Evolutionary conservation across 176 grass and related monocot genomes (phyloP).

Genomic region (Carex littledalei): DNA sequence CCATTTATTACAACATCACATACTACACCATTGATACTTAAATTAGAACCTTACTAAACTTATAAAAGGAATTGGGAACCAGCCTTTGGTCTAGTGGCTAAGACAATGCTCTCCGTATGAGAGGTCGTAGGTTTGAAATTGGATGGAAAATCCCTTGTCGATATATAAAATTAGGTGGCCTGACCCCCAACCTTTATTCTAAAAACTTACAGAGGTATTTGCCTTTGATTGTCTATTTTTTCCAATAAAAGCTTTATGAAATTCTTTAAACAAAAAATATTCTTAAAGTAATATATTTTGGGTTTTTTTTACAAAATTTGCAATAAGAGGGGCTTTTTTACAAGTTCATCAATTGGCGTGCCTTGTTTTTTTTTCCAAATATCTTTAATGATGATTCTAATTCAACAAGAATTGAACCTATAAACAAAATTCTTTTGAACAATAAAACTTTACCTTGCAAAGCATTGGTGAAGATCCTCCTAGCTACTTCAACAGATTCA

Average conservation of each 20-base stretch:
- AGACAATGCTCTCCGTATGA: too few species aligned
- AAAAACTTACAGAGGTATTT: background rate
- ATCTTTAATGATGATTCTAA: background rate
- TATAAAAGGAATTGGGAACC: background rate
- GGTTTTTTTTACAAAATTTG: background rate
- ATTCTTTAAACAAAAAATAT: background rate
- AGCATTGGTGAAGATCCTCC: conserved; percentile 50
- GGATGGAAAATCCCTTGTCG: too few species aligned
- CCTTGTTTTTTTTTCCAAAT: background rate
- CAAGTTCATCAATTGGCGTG: background rate
- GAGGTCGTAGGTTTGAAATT: too few species aligned
- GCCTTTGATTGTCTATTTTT: background rate
- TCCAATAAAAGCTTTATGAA: background rate
- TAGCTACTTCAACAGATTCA: conserved; percentile 83
- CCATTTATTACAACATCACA: background rate
- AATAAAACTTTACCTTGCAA: conserved; percentile 47
- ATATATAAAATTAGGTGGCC: too few species aligned
- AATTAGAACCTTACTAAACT: background rate
- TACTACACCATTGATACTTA: background rate
- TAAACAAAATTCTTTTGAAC: background rate
- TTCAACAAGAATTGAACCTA: background rate
- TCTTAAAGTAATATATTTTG: background rate
- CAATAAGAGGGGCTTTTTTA: background rate
- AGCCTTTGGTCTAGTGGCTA: too few species aligned
- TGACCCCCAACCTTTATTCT: too few species aligned